Conservation (phyloP, 179 eudicot species). For the Drosera spatulata region DNA sequence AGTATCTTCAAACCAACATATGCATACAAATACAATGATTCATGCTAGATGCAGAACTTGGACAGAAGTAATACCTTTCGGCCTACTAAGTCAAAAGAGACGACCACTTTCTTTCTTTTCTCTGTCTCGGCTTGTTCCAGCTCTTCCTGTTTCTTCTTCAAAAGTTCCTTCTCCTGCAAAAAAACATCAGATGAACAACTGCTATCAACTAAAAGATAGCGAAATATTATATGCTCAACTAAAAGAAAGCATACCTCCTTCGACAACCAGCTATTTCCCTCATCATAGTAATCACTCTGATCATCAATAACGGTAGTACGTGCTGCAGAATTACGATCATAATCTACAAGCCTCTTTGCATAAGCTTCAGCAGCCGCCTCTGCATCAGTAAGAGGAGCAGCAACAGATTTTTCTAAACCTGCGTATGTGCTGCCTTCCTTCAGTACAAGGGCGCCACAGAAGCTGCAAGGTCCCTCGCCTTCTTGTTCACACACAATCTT, state of each 20-base stretch:
- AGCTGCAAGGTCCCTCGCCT: conserved; percentile 97
- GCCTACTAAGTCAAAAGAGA: conserved; percentile 94
- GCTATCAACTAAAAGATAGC: not conserved
- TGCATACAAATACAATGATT: not conserved
- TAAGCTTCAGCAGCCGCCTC: conserved; percentile 96
- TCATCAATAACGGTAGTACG: conserved; percentile 98
- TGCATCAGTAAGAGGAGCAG: conserved; percentile 44
- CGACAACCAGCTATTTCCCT: conserved; percentile 90
- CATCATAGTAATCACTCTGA: conserved; percentile 95
- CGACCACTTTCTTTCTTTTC: conserved; percentile 69
- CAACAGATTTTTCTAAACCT: conserved; percentile 53
- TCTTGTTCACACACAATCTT: conserved; percentile 98
- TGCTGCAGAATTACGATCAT: conserved; percentile 94
- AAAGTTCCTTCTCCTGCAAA: conserved; percentile 82
- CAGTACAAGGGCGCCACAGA: conserved; percentile 90
- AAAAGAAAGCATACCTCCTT: conserved; percentile 46
- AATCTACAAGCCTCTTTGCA: conserved; percentile 96
- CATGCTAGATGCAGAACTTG: not conserved
- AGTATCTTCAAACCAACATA: too few species aligned
- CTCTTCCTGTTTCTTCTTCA: conserved; percentile 77
- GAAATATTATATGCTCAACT: not conserved
- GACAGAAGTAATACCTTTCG: conserved; percentile 52
- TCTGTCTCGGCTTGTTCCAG: conserved; percentile 74
- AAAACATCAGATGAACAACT: not conserved
- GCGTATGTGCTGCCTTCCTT: conserved; percentile 94